Evolutionary conservation across 176 grass and related monocot species (phyloP).

Genomic region (Avena sativa): DNA sequence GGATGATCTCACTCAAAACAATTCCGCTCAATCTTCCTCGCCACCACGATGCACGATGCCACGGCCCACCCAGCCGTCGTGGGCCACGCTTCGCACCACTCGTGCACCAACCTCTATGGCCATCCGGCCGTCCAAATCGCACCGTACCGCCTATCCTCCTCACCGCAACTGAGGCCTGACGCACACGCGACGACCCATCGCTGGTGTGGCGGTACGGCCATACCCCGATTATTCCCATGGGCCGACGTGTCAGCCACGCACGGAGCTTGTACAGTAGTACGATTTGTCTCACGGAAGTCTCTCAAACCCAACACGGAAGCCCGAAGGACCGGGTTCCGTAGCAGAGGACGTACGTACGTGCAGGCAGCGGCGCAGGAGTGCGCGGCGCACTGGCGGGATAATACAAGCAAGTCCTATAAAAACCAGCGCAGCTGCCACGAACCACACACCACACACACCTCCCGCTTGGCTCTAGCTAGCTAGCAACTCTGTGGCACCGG

Average conservation of each 20-base stretch:
- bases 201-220: not conserved
- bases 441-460: conserved; percentile 20
- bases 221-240: not conserved
- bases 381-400: not conserved
- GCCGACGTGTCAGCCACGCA: not conserved
- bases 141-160: not conserved
- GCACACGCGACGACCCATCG: no score
- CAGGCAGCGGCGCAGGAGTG: not conserved
- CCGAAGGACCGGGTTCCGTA: conserved; percentile 28
- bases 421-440: not conserved
- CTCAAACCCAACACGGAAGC: not conserved
- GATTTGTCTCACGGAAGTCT: no score
- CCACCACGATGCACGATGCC: no score
- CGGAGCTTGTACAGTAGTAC: not conserved
- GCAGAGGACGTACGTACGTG: conserved; percentile 45
- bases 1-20: not conserved
- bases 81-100: no score
- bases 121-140: not conserved
- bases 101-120: not conserved
- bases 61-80: no score
- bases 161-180: not conserved
- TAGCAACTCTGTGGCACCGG: conserved; percentile 7
- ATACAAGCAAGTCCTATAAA: conserved; percentile 40
- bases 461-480: conserved; percentile 30
- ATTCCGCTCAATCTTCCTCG: no score